Evolutionary conservation across 352 stramenopile species (phyloP), one percentile per base, ranked within the genome.

Genomic region (Phytophthora podocarpi): DNA sequence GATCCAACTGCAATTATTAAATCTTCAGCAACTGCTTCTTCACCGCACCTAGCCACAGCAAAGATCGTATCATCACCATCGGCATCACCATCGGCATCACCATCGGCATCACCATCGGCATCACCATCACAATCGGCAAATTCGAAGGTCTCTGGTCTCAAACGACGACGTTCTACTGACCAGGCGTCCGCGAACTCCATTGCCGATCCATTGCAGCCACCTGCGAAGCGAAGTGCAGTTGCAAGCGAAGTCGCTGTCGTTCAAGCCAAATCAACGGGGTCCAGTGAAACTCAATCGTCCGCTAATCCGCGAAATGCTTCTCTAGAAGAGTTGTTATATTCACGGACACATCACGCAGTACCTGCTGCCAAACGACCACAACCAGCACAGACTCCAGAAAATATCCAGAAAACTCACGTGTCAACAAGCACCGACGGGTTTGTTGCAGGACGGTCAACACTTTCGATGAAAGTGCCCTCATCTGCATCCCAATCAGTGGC

Each of bases 151-250:
- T 36, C 27, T 32, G 36, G 24, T 23, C 26, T 63, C 20, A 73
- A 76, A 32, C 47, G 63, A n/a, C 34, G 13, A 5, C 50, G 23
- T 18, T 52, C 63, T 32, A 51, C 15, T 28, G 49, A 57, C 13
- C 43, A 40, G 2, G 12, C 0, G 13, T 27, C 40, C 1, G 15
- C 9, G 12, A 49, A 32, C 20, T 20, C n/a, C 3, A 3, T 1
- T 36, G 5, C 8, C 18, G 49, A 67, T 10, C 5, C n/a, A 4
- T 15, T 55, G 11, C 45, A 70, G 28, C 50, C 52, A 37, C 21
- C 37, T 30, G 15, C 27, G 10, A 59, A 59, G 28, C 37, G 39
- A 39, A 36, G 7, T 31, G 27, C 31, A 27, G 11, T 15, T 57
- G 20, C 26, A 47, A 66, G 11, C 20, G 30, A 47, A 31, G 13